phyloP scores from a whole-genome alignment of 2,329 filamentous ascomycete genomes.

The Cryphonectria parasitica region DNA sequence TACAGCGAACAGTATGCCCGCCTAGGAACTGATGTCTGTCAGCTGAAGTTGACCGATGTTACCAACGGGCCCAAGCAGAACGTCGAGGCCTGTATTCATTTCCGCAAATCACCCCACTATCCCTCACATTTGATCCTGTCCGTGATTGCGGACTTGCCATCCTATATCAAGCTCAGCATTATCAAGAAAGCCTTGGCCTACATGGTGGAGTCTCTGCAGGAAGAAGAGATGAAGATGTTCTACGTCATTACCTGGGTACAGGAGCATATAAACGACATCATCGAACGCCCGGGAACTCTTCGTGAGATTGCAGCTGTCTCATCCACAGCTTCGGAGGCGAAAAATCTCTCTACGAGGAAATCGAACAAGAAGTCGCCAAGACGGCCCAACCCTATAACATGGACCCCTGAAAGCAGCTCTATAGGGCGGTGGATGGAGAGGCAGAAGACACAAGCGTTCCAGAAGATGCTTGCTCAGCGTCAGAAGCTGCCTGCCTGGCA shows the following conservation, averaged over 20 bases:
- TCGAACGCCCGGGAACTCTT: constrained; percentile 81
- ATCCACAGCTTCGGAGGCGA: constrained; percentile 65
- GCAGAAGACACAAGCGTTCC: constrained; percentile 67
- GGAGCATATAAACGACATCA: constrained; percentile 77
- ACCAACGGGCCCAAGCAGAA: constrained; percentile 53
- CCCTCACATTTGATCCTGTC: constrained; percentile 72
- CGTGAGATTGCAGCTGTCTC: constrained; percentile 82
- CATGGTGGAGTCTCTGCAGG: constrained; percentile 70
- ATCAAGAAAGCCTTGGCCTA: constrained; percentile 76
- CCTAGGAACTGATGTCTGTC: constrained; percentile 66
- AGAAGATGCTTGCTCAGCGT: constrained; percentile 75
- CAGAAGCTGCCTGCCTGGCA: constrained; percentile 85
- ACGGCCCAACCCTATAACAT: constrained; percentile 64
- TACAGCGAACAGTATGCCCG: constrained; percentile 74
- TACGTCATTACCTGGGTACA: constrained; percentile 92
- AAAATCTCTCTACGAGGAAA: constrained; percentile 35
- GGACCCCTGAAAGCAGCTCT: constrained; percentile 63
- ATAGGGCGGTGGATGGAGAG: constrained; percentile 71
- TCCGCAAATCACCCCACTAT: constrained; percentile 75
- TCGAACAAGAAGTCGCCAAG: constrained; percentile 43
- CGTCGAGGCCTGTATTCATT: constrained; percentile 63
- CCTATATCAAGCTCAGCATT: constrained; percentile 91
- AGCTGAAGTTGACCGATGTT: constrained; percentile 66
- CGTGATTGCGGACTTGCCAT: constrained; percentile 73
- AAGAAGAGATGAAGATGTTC: constrained; percentile 88